phyloP scores from a whole-genome alignment of 208 protist genomes.

The Leishmania martiniquensis region DNA sequence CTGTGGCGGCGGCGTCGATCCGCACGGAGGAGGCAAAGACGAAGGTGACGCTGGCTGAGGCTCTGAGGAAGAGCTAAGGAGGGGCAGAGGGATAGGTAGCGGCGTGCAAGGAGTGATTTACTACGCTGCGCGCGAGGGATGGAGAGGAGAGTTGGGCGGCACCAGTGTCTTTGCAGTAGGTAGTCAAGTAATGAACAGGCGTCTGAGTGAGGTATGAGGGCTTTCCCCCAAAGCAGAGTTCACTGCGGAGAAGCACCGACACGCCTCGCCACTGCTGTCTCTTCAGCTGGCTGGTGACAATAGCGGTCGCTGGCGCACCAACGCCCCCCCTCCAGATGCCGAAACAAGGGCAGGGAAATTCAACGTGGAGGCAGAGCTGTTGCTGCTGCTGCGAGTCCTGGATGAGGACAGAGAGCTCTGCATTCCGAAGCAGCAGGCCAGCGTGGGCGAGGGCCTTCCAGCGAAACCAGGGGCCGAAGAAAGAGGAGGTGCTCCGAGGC shows the following conservation, averaged over 20 bases:
- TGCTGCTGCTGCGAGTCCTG: neutral
- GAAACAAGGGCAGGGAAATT: neutral
- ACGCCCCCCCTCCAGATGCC: neutral
- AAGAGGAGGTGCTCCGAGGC: neutral
- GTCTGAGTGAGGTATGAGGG: neutral
- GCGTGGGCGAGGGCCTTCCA: neutral
- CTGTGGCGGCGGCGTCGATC: neutral
- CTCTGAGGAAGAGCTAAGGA: neutral
- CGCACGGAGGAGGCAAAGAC: neutral
- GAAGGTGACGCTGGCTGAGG: neutral
- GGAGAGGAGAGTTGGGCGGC: neutral
- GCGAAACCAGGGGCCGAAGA: neutral
- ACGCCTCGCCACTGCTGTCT: neutral
- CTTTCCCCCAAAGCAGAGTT: neutral
- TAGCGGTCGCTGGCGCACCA: neutral
- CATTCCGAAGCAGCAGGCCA: neutral
- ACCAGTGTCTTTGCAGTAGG: neutral
- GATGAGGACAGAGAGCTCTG: neutral
- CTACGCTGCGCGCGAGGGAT: neutral
- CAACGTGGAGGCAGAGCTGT: neutral
- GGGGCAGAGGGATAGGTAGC: neutral
- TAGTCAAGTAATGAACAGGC: no score
- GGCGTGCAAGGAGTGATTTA: neutral
- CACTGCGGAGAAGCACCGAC: neutral
- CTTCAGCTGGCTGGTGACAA: neutral